These are phyloP conservation scores for Limtongia smithiae DNA, from an alignment of 805 yeast species.

Conservation along the genomic window DNA sequence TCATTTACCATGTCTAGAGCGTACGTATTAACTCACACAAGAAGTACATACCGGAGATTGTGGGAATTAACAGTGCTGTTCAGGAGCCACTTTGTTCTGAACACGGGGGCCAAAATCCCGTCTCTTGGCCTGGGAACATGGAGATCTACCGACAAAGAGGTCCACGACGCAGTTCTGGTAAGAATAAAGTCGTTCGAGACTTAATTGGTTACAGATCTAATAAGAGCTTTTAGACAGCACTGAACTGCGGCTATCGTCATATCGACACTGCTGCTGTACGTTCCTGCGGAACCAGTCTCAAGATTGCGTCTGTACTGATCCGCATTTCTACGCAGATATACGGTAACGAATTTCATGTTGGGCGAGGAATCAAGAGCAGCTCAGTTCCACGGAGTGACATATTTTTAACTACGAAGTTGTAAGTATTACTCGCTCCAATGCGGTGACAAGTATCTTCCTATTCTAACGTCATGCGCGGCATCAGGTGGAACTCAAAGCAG, in stretches of 20 bases:
- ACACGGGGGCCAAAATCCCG: slow-evolving; percentile 63
- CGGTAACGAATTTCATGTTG: slow-evolving; percentile 63
- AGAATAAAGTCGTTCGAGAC: slow-evolving; percentile 36
- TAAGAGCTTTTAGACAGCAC: slow-evolving; percentile 36
- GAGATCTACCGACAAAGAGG: slow-evolving; percentile 54
- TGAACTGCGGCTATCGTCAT: slow-evolving; percentile 64
- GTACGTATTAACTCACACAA: no score
- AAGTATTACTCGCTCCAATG: slow-evolving; percentile 29
- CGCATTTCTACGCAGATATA: slow-evolving; percentile 45
- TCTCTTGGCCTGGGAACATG: slow-evolving; percentile 73
- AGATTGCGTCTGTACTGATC: no score
- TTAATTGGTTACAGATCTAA: neutral
- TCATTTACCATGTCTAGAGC: no score
- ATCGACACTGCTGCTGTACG: slow-evolving; percentile 62
- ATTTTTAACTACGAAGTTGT: slow-evolving; percentile 45
- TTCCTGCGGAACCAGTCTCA: no score
- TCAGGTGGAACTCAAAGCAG: slow-evolving; percentile 43
- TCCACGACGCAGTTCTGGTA: slow-evolving; percentile 48
- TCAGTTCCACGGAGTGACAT: slow-evolving; percentile 50
- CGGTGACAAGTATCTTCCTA: no score
- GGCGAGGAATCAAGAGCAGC: slow-evolving; percentile 37
- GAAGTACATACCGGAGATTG: no score
- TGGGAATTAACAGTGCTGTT: no score
- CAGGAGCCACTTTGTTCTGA: slow-evolving; percentile 40
- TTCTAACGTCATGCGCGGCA: no score